Conservation (phyloP, 768 basidiomycete species). For the Hericium alpestre region DNA sequence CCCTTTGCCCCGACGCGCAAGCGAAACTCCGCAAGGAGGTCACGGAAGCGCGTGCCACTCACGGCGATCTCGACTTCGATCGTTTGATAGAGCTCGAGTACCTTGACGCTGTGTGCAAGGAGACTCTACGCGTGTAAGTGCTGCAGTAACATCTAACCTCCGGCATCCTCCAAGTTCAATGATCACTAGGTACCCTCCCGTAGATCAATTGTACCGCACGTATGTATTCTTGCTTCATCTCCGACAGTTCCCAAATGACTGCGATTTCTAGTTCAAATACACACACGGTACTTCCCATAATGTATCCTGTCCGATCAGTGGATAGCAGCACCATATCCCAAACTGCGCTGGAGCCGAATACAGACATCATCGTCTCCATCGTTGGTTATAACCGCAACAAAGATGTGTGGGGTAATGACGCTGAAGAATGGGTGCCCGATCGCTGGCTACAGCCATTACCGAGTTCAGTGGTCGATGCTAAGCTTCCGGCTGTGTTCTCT, state of each 20-base stretch:
- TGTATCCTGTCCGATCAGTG: constrained; percentile 12
- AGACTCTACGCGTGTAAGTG: too few species aligned
- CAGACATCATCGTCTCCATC: constrained; percentile 17
- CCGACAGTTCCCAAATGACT: background rate
- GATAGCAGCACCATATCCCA: constrained; percentile 21
- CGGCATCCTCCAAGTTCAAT: too few species aligned
- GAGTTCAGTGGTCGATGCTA: constrained; percentile 15
- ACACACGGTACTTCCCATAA: constrained; percentile 21
- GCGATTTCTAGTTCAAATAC: constrained; percentile 16
- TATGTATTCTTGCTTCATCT: background rate
- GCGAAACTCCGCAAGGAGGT: too few species aligned
- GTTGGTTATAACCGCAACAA: constrained; percentile 20
- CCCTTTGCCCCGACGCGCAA: too few species aligned
- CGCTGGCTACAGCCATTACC: constrained; percentile 25
- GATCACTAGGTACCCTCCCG: too few species aligned
- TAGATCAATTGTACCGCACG: background rate
- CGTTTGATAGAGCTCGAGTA: too few species aligned
- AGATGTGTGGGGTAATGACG: constrained; percentile 31
- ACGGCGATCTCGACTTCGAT: too few species aligned
- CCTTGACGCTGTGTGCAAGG: too few species aligned
- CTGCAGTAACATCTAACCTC: too few species aligned
- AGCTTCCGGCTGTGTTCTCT: constrained; percentile 25
- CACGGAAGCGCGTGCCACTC: too few species aligned
- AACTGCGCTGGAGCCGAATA: constrained; percentile 19
- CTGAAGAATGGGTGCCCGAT: constrained; percentile 32